phyloP scores from a whole-genome alignment of 208 protist species.

The Trypanosoma cruzi region DNA sequence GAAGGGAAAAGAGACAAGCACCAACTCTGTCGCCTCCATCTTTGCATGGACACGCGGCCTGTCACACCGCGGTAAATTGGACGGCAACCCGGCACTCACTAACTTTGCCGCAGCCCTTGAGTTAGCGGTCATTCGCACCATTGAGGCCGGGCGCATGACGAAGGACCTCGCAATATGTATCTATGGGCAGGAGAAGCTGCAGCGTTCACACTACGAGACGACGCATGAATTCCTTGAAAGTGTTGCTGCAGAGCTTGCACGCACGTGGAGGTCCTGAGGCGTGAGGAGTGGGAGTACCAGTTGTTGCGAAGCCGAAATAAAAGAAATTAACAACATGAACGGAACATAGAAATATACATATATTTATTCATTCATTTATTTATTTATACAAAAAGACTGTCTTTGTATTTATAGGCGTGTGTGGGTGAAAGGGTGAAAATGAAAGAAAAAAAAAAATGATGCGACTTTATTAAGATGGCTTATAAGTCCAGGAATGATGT shows the following conservation, averaged over 20 bases:
- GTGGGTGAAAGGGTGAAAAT: neutral
- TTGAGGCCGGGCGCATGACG: slow-evolving; percentile 97
- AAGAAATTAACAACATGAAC: neutral
- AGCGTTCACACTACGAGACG: slow-evolving; percentile 87
- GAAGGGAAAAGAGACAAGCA: slow-evolving; percentile 96
- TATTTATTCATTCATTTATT: neutral
- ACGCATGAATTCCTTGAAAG: slow-evolving; percentile 91
- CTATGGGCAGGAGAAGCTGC: slow-evolving; percentile 76
- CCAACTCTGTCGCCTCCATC: slow-evolving; percentile 98
- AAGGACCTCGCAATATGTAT: slow-evolving; percentile 98
- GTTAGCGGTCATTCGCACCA: slow-evolving; percentile 86
- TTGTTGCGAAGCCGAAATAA: neutral
- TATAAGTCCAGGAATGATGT: too few species aligned
- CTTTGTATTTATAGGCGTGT: too few species aligned
- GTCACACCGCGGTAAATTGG: slow-evolving; percentile 95
- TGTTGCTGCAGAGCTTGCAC: slow-evolving; percentile 54
- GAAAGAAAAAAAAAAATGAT: neutral
- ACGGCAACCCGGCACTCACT: slow-evolving; percentile 92
- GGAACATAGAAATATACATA: neutral
- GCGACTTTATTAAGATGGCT: too few species aligned
- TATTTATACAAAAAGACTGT: too few species aligned
- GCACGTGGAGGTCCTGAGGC: neutral
- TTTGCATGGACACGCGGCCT: slow-evolving; percentile 98
- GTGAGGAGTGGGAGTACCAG: neutral
- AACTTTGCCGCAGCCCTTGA: slow-evolving; percentile 92